Base-by-base conservation (phyloP, 2,329 filamentous ascomycete species). In the Hymenoscyphus repandus region DNA sequence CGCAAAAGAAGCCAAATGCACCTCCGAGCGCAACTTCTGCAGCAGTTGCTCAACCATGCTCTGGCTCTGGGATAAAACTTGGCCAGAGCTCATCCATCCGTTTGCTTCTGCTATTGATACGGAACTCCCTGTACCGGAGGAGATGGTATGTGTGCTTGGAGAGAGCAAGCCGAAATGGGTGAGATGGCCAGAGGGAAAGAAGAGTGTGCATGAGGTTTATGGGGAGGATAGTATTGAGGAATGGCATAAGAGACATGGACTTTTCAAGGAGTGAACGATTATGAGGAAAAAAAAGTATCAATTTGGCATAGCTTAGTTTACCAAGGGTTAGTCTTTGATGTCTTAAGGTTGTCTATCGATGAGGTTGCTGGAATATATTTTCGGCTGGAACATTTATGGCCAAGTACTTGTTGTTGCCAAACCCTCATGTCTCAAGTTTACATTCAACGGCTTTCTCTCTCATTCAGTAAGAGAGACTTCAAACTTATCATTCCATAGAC, bases 71-170 rank as follows among this genome's bases (percentile, higher is more conserved):
- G 72, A 75, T 57, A 61, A 67, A 17, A 64, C 69, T 13, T 75
- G 71, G 71, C 72, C 72, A 0, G 71, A 75, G 53, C 49, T 75
- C 47, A 72, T 74, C 45, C 73, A 75, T 59, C 74, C 72, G 1
- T 76, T 75, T 62, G 72, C 73, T 4, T 71, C 71, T 7, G 73
- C 72, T 17, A 74, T 76, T 54, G 73, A 75, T 61, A 73, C 70
- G 4, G 69, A 72, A 30, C 50, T 76, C 50, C 70, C 71, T 0
- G 64, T 63, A 32, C 70, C 72, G 1, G 68, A 72, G 20, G 70
- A 73, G 58, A 74, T 75, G 72, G 68, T 73, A 31, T 76, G 73
- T 56, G 63, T 74, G 27, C 67, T 69, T 64, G 66, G 54, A 11
- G 59, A 63, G 38, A 74, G 70, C 20, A 76, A 74, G 61, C 71